These are phyloP conservation scores for Populus nigra DNA, from an alignment of 345 rosid genomes.

Conservation along the genomic window DNA sequence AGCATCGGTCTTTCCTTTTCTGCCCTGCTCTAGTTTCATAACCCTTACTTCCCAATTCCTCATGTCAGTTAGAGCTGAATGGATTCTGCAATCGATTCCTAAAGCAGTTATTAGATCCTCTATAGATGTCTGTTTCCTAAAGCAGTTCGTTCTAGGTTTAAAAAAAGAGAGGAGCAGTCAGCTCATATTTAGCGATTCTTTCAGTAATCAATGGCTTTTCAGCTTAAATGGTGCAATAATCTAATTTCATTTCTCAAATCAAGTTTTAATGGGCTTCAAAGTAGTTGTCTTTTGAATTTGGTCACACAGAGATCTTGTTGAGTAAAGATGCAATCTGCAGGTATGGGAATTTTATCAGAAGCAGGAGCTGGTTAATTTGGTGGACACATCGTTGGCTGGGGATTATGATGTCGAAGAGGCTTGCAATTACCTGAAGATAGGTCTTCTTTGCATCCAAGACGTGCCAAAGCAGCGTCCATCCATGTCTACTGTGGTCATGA, in stretches of 20 bases:
- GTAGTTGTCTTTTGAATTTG: not conserved
- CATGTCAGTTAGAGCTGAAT: too few relatives aligned
- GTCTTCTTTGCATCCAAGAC: constrained; percentile 69
- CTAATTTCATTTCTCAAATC: not conserved
- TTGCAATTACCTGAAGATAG: constrained; percentile 45
- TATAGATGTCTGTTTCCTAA: too few relatives aligned
- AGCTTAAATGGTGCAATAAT: not conserved
- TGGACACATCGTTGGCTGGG: constrained; percentile 34
- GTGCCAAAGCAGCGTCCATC: constrained; percentile 51
- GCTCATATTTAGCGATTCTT: not conserved
- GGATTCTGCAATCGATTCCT: too few relatives aligned
- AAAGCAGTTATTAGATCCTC: too few relatives aligned
- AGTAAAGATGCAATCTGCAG: constrained; percentile 29
- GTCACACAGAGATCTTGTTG: not conserved
- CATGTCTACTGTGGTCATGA: constrained; percentile 46
- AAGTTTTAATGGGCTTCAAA: not conserved
- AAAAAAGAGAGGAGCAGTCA: too few relatives aligned
- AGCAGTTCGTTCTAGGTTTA: too few relatives aligned
- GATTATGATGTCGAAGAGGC: constrained; percentile 44
- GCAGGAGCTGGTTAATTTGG: constrained; percentile 35
- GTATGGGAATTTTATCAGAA: constrained; percentile 42
- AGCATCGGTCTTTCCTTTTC: not conserved
- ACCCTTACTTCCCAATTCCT: not conserved
- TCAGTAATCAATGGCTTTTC: not conserved
- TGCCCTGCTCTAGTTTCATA: not conserved